Evolutionary conservation across 306 rosid species (phyloP).

Genomic region (Casuarina equisetifolia): DNA sequence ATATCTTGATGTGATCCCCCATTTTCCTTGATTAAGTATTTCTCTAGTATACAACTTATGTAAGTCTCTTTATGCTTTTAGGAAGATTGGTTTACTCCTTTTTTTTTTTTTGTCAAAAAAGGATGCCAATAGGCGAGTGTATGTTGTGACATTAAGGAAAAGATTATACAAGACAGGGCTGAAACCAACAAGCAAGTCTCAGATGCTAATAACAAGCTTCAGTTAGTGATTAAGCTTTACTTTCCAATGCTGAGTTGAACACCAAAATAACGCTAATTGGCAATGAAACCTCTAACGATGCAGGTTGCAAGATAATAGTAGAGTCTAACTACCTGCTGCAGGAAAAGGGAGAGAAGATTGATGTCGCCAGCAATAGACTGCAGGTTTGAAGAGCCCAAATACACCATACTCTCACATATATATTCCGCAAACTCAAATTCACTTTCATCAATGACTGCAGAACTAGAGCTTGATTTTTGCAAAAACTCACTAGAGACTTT

Average conservation of each 20-base stretch:
- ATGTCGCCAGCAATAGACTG: slow-evolving; percentile 74
- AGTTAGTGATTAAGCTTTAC: background rate
- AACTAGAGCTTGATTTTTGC: slow-evolving; percentile 48
- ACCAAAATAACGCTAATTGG: background rate
- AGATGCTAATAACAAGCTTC: background rate
- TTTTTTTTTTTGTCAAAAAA: too few species aligned
- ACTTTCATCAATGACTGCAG: slow-evolving; percentile 61
- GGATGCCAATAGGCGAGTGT: background rate
- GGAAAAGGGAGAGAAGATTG: slow-evolving; percentile 53
- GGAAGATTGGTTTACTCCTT: too few species aligned
- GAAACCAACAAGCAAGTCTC: background rate
- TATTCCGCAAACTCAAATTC: slow-evolving; percentile 77
- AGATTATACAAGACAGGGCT: background rate
- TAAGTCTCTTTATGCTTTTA: too few species aligned
- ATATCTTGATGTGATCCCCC: too few species aligned
- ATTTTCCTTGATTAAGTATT: too few species aligned
- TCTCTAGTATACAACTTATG: too few species aligned
- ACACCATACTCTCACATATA: slow-evolving; percentile 88
- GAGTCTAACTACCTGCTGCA: slow-evolving; percentile 66
- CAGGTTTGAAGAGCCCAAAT: slow-evolving; percentile 78
- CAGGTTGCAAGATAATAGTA: background rate
- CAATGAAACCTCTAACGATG: background rate
- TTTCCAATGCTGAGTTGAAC: background rate
- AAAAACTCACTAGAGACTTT: slow-evolving; percentile 76
- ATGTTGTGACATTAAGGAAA: background rate